Percentiles rank a stretch among this genome's conserved stretches.
Conservation (phyloP, 139 green algal species). For the Coelastrella sp. region DNA sequence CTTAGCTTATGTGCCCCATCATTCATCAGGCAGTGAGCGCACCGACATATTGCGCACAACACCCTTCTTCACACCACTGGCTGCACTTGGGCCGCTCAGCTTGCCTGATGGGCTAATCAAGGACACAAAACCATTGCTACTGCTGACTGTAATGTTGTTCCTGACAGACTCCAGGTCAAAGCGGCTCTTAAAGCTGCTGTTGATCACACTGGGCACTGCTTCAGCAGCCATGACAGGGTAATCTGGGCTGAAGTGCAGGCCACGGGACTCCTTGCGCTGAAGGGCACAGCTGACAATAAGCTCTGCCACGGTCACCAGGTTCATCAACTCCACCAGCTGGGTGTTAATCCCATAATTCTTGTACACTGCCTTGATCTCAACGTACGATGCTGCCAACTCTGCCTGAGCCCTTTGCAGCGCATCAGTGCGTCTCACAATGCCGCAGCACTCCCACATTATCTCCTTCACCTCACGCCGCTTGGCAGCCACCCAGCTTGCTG, state of each 20-base stretch:
- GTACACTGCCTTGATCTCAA: constrained; percentile 72
- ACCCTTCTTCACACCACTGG: constrained; percentile 32
- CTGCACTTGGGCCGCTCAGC: background rate
- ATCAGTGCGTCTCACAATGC: constrained; percentile 87
- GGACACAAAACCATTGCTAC: constrained; percentile 36
- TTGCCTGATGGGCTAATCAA: background rate
- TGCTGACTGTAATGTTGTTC: constrained; percentile 11
- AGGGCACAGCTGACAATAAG: constrained; percentile 87
- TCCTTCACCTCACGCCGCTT: constrained; percentile 73
- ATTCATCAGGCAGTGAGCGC: constrained; percentile 7
- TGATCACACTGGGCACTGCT: constrained; percentile 71
- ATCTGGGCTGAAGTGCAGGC: constrained; percentile 86
- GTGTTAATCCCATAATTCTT: constrained; percentile 66
- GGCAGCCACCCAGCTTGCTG: constrained; percentile 27
- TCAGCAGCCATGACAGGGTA: constrained; percentile 62
- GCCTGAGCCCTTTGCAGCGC: constrained; percentile 72
- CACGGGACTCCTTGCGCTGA: constrained; percentile 86
- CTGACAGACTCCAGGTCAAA: constrained; percentile 53
- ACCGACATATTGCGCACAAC: constrained; percentile 48
- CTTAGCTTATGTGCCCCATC: background rate
- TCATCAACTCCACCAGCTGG: constrained; percentile 89
- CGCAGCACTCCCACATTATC: constrained; percentile 91
- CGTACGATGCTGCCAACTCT: constrained; percentile 61
- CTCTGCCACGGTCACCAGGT: constrained; percentile 88
- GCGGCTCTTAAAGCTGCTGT: constrained; percentile 48